Base-by-base conservation (phyloP, 129 eudicot genomes). In the Lactuca saligna region DNA sequence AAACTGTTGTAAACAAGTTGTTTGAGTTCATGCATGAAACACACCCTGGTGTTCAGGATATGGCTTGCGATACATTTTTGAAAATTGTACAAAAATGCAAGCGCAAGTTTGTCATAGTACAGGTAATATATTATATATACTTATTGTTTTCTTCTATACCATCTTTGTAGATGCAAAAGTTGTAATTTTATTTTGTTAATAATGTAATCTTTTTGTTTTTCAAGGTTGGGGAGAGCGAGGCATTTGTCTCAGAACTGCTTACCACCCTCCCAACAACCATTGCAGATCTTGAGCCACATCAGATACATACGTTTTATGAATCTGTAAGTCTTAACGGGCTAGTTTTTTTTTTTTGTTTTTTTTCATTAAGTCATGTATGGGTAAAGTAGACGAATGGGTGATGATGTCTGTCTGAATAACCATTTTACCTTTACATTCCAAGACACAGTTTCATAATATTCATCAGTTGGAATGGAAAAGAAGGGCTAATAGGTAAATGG, bases 21-120 rank as follows among this genome's bases (percentile, higher is more conserved):
- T 94, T 94, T 78, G 99, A 94, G 79, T 94, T 94, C 85, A 94
- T 94, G 99, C 99, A 94, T 42, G 99, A 94, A 81, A 85, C 91
- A 7, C 99, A 94, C 78, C 99, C 97, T 6, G 99, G 99, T 70
- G 99, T 94, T 74, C 99, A 93, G 95, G 99, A 94, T 69, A 94
- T 94, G 99, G 99, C 99, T 3, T 89, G 99, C 31, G 99, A 94
- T 61, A 94, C 99, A 31, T 94, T 94, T 72, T 79, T 94, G 87
- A 94, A 94, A 74, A 94, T 94, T 76, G 99, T 94, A 38, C 99
- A 94, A 71, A 94, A 89, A 79, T 94, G 99, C 93, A 90, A 82
- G 76, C 97, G 99, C n/a, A 94, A 94, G 76, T 94, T 94, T 53
- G 99, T 94, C 54, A 76, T 89, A 42, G 71, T 94, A 41, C 99